Evolutionary conservation across 208 protist genomes (phyloP), one percentile per base, ranked within the genome.

Genomic region (Leishmania tropica): DNA sequence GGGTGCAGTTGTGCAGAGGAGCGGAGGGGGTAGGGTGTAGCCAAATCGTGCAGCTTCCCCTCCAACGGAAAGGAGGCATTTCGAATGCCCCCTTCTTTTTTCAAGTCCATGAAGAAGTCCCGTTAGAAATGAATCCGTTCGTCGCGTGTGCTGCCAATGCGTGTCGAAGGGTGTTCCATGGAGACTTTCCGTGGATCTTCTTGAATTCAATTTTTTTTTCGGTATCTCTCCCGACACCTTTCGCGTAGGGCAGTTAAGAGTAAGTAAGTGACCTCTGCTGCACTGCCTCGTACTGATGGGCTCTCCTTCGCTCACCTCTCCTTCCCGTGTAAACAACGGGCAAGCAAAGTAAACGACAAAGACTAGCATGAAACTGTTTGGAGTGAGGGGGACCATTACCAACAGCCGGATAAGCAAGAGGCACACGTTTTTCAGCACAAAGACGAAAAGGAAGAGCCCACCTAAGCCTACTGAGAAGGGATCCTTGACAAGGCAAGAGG

Each of bases 401-500:
- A 64, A 31, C 67, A 24, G 37, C 19, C 40, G 6, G 19, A 45
- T 47, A 37, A 47, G 31, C 2, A 51, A 13, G n/a, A 17, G 3
- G 40, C 37, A 79, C 17, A 83, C 31, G 51, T 88, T 91, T n/a
- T 90, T 85, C 11, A 92, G 85, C 0, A 91, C 83, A 76, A 91
- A 92, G n/a, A 92, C 87, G 71, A 89, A 92, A 4, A 87, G 88
- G 51, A 87, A 89, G 28, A 94, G 79, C 2, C 90, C 90, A 45
- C 83, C 81, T 86, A 90, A 88, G 48, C 92, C 88, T 28, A 92
- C 79, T 31, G 68, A 64, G 65, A 92, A 90, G 28, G 88, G 88
- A 62, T 42, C 54, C 48, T 68, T 76, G 48, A 89, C 81, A 1
- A 92, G 76, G 10, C 78, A 53, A 79, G 90, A 90, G 4, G 88